Conservation (phyloP, 306 rosid genomes). For the Vicia sativa region DNA sequence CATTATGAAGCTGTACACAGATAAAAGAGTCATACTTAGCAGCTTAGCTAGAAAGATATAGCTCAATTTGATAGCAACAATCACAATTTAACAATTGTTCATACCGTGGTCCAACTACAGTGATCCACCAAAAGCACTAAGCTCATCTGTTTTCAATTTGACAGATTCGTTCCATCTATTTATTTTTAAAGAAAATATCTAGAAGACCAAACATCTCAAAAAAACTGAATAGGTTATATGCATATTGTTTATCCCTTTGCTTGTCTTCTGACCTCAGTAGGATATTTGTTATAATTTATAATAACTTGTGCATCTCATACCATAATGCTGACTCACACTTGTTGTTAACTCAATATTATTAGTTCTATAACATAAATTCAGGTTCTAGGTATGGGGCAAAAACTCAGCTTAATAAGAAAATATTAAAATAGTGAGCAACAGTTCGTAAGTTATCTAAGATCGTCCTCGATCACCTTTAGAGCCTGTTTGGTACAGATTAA, state of each 20-base stretch:
- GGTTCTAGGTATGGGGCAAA: conserved; percentile 3
- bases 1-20: conserved; percentile 15
- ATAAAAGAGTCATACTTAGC: conserved; percentile 15
- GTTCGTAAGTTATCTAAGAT: too few relatives aligned
- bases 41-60: conserved; percentile 25
- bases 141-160: conserved; percentile 34
- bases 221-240: conserved; percentile 17
- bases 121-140: conserved; percentile 21
- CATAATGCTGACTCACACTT: conserved; percentile 16
- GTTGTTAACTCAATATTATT: conserved; percentile 13
- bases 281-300: conserved; percentile 25
- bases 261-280: conserved; percentile 7
- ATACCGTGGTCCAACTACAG: conserved; percentile 35
- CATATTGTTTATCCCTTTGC: conserved; percentile 10
- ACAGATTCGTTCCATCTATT: neutral
- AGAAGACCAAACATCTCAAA: conserved; percentile 2
- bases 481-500: too few relatives aligned
- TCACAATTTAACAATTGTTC: conserved; percentile 19
- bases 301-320: conserved; percentile 30
- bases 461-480: too few relatives aligned
- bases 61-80: conserved; percentile 19
- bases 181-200: conserved; percentile 6
- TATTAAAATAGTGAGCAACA: too few relatives aligned
- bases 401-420: neutral
- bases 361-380: conserved; percentile 11